phyloP scores from a whole-genome alignment of 495 filamentous ascomycete genomes.

The Cudoniella acicularis region DNA sequence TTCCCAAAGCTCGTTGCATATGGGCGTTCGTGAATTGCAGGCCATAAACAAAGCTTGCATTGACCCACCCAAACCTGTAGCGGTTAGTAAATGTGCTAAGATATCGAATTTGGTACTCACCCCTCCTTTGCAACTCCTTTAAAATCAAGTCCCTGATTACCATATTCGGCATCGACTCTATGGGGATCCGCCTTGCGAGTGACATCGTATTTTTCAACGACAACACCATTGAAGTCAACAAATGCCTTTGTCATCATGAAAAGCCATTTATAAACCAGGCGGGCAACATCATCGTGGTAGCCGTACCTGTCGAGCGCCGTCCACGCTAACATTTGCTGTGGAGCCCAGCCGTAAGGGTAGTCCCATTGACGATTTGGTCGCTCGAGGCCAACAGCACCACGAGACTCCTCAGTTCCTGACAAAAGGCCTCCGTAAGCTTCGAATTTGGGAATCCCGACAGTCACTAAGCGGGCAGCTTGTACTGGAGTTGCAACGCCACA shows the following conservation, averaged over 20 bases:
- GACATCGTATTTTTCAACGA: constrained; percentile 98
- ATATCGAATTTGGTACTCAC: constrained; percentile 50
- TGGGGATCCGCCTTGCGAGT: constrained; percentile 85
- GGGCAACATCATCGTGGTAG: constrained; percentile 81
- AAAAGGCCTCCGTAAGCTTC: constrained; percentile 86
- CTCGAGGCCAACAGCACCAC: constrained; percentile 73
- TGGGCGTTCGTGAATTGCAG: constrained; percentile 79
- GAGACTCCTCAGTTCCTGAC: constrained; percentile 80
- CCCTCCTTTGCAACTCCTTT: constrained; percentile 93
- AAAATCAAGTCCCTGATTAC: constrained; percentile 92
- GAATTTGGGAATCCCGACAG: constrained; percentile 73
- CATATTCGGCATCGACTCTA: constrained; percentile 92
- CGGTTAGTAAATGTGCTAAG: constrained; percentile 26
- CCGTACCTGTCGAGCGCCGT: constrained; percentile 85
- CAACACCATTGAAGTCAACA: constrained; percentile 94
- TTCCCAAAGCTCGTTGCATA: constrained; percentile 79
- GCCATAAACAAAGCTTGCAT: constrained; percentile 91
- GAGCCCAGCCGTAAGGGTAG: constrained; percentile 96
- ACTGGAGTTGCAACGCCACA: constrained; percentile 75
- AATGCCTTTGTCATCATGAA: constrained; percentile 98
- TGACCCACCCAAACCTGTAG: constrained; percentile 94
- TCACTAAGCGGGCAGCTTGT: constrained; percentile 75
- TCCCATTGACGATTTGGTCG: constrained; percentile 96
- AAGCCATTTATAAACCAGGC: constrained; percentile 89
- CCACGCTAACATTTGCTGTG: constrained; percentile 98